Conservation (phyloP, 179 eudicot species). For the Silene coronaria region DNA sequence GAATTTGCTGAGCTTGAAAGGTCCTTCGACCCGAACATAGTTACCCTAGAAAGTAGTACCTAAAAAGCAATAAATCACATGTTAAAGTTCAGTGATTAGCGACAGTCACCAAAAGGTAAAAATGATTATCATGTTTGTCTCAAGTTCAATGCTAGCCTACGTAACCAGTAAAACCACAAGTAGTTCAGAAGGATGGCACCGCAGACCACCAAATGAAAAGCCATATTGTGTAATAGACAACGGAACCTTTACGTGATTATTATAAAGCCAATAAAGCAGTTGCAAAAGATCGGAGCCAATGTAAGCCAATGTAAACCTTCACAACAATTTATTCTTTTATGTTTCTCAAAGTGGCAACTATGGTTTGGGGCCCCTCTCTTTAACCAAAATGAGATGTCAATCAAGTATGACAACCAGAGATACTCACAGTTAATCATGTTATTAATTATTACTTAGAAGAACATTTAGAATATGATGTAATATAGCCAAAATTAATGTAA, state of each 20-base stretch:
- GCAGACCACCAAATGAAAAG: not conserved
- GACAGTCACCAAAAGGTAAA: not conserved
- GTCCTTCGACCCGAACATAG: slow-evolving; percentile 62
- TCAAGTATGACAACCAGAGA: too few species aligned
- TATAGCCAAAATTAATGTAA: too few species aligned
- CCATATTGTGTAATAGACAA: not conserved
- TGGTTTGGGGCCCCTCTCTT: too few species aligned
- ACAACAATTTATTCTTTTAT: too few species aligned
- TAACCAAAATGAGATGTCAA: too few species aligned
- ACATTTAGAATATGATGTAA: too few species aligned
- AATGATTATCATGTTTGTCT: not conserved
- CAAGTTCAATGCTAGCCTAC: not conserved
- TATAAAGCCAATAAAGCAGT: too few species aligned
- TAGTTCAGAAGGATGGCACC: not conserved
- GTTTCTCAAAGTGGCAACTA: too few species aligned
- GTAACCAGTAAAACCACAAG: not conserved
- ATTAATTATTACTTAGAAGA: too few species aligned
- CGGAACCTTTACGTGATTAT: not conserved
- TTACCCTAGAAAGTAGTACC: slow-evolving; percentile 79
- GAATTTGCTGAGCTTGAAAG: slow-evolving; percentile 44
- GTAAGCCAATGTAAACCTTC: too few species aligned
- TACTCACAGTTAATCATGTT: too few species aligned
- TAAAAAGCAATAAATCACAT: slow-evolving; percentile 24
- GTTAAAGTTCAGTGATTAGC: slow-evolving; percentile 16
- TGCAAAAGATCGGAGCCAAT: too few species aligned